phyloP scores from a whole-genome alignment of 2,329 filamentous ascomycete genomes.

The Claviceps sp. region DNA sequence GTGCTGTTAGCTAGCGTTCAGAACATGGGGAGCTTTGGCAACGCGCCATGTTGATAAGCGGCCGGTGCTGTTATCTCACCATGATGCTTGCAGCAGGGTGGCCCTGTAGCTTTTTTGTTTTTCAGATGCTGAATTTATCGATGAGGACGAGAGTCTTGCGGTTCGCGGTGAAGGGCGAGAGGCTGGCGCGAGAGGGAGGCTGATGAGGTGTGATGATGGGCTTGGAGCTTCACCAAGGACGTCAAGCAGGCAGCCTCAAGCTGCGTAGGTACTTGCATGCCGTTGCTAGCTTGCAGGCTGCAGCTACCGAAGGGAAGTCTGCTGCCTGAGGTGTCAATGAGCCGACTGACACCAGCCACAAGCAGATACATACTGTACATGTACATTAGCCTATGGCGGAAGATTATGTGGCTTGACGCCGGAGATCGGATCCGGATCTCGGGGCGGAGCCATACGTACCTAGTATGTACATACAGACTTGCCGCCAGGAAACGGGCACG shows the following conservation, averaged over 20 bases:
- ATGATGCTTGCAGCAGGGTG: constrained; percentile 7
- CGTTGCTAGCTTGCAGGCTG: neutral
- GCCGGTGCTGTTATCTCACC: constrained; percentile 7
- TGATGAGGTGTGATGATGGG: constrained; percentile 1
- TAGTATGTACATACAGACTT: neutral
- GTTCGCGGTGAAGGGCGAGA: neutral
- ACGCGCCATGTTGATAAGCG: neutral
- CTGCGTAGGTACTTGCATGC: neutral
- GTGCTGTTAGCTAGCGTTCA: constrained; percentile 4
- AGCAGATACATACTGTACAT: too few relatives aligned
- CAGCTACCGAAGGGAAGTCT: neutral
- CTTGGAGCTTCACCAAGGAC: constrained; percentile 17
- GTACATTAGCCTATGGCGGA: neutral
- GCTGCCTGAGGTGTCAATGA: constrained; percentile 3
- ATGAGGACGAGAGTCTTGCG: neutral
- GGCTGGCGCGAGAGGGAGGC: neutral
- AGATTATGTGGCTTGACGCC: neutral
- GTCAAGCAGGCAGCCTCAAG: constrained; percentile 3
- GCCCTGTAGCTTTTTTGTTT: neutral
- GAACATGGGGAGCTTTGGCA: neutral
- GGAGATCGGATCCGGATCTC: neutral
- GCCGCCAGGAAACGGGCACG: too few relatives aligned
- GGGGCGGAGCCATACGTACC: neutral
- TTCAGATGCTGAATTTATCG: neutral
- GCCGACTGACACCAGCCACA: neutral